Evolutionary conservation across 2,329 filamentous ascomycete genomes (phyloP).

Genomic region (Microsporum audouinii): DNA sequence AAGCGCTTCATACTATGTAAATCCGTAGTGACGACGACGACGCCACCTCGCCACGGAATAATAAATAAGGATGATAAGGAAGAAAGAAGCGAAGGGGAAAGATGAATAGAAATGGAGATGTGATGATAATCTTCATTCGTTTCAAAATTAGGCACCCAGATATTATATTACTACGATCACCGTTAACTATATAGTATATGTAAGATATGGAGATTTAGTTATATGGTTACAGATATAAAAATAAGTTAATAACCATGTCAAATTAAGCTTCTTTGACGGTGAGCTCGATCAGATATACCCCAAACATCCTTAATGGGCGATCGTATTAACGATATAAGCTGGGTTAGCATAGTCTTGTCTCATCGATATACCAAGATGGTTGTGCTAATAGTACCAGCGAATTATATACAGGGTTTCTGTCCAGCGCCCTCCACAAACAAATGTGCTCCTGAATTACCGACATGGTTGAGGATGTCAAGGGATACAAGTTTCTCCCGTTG

Average conservation of each 20-base stretch:
- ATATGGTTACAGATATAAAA: background rate
- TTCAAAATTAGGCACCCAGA: background rate
- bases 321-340: background rate
- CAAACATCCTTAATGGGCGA: background rate
- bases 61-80: background rate
- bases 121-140: background rate
- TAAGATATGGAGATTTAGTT: no score
- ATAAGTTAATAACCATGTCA: background rate
- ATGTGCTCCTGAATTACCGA: no score
- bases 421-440: background rate
- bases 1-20: background rate
- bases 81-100: background rate
- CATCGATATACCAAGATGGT: background rate
- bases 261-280: background rate
- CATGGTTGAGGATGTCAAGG: no score
- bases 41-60: background rate
- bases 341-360: background rate
- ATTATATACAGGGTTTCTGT: background rate
- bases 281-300: background rate
- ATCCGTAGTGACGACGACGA: background rate
- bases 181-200: no score
- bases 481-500: background rate
- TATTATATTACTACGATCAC: background rate
- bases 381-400: background rate
- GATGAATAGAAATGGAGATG: background rate